Conservation (phyloP, 805 yeast genomes). For the Yamadazyma phyllophila region DNA sequence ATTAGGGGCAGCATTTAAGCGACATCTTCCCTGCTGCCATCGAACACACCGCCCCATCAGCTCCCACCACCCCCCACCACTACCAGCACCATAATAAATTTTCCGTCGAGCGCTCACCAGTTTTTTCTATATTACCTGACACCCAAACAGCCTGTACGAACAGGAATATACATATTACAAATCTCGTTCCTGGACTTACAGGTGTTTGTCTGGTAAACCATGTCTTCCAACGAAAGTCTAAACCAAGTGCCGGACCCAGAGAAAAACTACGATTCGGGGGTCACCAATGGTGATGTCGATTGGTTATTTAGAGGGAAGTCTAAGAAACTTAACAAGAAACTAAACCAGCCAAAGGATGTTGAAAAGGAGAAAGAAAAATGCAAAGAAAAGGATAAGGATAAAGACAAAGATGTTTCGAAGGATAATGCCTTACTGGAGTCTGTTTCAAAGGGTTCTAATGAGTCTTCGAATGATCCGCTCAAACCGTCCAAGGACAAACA, state of each 20-base stretch:
- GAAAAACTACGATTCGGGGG: slow-evolving; percentile 43
- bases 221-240: slow-evolving; percentile 2
- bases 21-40: no score
- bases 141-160: slow-evolving; percentile 1
- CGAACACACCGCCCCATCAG: neutral
- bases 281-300: slow-evolving; percentile 74
- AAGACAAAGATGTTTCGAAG: neutral
- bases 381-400: slow-evolving; percentile 7
- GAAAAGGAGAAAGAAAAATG: slow-evolving; percentile 16
- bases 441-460: no score
- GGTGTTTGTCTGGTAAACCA: neutral
- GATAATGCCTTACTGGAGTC: neutral
- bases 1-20: no score
- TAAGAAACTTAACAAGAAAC: slow-evolving; percentile 49
- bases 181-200: neutral
- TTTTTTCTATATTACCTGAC: slow-evolving; percentile 1
- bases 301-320: slow-evolving; percentile 84
- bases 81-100: neutral
- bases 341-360: slow-evolving; percentile 19
- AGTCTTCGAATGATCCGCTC: no score
- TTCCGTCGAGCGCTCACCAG: slow-evolving; percentile 4
- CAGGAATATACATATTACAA: neutral
- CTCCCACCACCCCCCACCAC: neutral
- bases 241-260: neutral
- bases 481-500: neutral